Base-by-base conservation (phyloP, 331 rosid species). In the Prunus yedoensis region DNA sequence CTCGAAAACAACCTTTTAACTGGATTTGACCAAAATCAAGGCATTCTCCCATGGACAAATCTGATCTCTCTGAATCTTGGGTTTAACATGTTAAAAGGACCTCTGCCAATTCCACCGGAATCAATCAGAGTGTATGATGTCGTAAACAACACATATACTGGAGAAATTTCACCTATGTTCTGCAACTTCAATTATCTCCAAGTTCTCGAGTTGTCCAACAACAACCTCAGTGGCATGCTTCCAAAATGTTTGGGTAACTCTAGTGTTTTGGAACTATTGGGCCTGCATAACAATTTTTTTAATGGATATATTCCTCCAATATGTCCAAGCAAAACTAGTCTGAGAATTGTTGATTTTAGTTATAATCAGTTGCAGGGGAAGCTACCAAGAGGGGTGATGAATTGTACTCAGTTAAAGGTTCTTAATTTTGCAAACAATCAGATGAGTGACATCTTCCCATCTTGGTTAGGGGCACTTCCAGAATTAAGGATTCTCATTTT, bases 381-480 rank as follows among this genome's bases (percentile, higher is more conserved):
- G 25, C 9, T 79, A 6, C 75, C 75, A 46, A 70, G 58, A 4
- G 59, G 47, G 0, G 50, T 79, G 21, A 51, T 66, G 8, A 60
- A 51, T 8, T 79, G 83, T 43, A 18, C 9, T 45, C 5, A 0
- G 49, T 66, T 79, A 0, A 27, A 25, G 41, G 28, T 18, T 7
- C 49, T 71, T 12, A 51, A 69, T 38, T 3, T 61, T 0, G 57
- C 2, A 8, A 21, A 46, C 41, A 79, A 73, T 50, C 43, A 21
- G 8, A 62, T 73, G 0, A 20, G 5, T 9, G 78, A 79, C 25
- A 5, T 46, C 2, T 79, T 73, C 20, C 83, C 75, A 13, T 14
- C 60, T 49, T 79, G 74, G 83, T 54, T 73, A 8, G 70, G 74
- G 27, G 60, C 38, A 28, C 78, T 79, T 56, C 64, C 83, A 0